Base-by-base conservation (phyloP, 305 asterid species). In the Rubia balearica region DNA sequence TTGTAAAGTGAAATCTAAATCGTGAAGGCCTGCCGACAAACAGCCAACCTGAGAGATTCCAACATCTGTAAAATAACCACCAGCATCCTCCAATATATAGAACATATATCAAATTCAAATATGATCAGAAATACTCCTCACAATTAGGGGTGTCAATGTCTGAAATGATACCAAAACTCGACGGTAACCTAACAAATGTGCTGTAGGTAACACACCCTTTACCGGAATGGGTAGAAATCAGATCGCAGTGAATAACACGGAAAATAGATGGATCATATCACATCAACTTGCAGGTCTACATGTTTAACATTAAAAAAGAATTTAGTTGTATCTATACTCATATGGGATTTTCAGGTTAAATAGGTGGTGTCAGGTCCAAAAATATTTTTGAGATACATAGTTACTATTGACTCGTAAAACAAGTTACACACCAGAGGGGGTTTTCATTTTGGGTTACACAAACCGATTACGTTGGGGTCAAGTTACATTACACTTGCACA, bases 81-180 rank as follows among this genome's bases (percentile, higher is more conserved):
- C 49, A 24, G 24, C 24, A 55, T 55, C 59, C 53, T 30, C 33
- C 27, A 33, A n/a, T 11, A 68, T 9, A 11, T 9, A 53, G 22
- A n/a, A 19, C 64, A 69, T 0, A 6, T 17, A 21, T 33, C 45
- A 67, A 73, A 73, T 49, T 59, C 62, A 42, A 38, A 73, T 33
- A 62, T 30, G 24, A 36, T 24, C 9, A 59, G 19, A 30, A 45
- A 7, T 49, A 48, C 56, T 48, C 56, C 8, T 51, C 2, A 49
- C 56, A 38, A 38, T 38, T 38, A 38, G 41, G 41, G 41, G 41
- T 38, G 41, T 38, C 41, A 38, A 6, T 38, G 41, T 49, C 56
- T 0, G 17, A 49, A 49, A 49, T 49, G n/a, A 14, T 14, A 11
- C n/a, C 16, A 13, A 46, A 13, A 46, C 41, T 38, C 41, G 9